Evolutionary conservation across 129 eudicot genomes (phyloP).

Genomic region (Chrysanthemum lavandulifolium): DNA sequence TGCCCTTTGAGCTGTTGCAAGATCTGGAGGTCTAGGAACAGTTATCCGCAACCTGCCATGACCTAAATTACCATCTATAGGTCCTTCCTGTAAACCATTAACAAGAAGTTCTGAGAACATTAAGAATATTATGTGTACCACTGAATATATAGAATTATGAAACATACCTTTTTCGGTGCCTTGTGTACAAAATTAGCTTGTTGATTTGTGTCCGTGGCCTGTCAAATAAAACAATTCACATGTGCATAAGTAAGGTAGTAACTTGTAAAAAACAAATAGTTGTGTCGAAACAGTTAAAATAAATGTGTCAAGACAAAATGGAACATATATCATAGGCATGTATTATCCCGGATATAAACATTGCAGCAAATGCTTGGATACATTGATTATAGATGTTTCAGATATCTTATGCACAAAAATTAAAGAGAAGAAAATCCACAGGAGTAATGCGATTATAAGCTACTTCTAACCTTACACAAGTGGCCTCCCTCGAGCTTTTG

Average conservation of each 20-base stretch:
- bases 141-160: neutral
- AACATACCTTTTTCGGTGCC: constrained; percentile 65
- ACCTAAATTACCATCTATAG: constrained; percentile 25
- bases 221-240: constrained; percentile 32
- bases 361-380: neutral
- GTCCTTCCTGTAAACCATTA: constrained; percentile 50
- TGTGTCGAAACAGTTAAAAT: neutral
- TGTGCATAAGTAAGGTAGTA: constrained; percentile 1
- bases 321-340: neutral
- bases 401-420: neutral
- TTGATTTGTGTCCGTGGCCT: constrained; percentile 61
- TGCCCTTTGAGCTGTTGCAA: constrained; percentile 87
- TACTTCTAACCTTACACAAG: constrained; percentile 58
- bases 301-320: neutral
- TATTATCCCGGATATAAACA: neutral
- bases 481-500: constrained; percentile 97
- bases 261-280: neutral
- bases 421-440: neutral
- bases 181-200: constrained; percentile 67
- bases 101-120: constrained; percentile 14
- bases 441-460: neutral
- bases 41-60: constrained; percentile 59
- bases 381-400: neutral
- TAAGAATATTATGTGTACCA: neutral
- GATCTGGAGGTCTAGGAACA: constrained; percentile 79